A percentile compares a stretch with the other conserved stretches of the same genome.
These are phyloP conservation scores for Leishmania arabica DNA, from an alignment of 208 protist genomes.

Conservation along the genomic window DNA sequence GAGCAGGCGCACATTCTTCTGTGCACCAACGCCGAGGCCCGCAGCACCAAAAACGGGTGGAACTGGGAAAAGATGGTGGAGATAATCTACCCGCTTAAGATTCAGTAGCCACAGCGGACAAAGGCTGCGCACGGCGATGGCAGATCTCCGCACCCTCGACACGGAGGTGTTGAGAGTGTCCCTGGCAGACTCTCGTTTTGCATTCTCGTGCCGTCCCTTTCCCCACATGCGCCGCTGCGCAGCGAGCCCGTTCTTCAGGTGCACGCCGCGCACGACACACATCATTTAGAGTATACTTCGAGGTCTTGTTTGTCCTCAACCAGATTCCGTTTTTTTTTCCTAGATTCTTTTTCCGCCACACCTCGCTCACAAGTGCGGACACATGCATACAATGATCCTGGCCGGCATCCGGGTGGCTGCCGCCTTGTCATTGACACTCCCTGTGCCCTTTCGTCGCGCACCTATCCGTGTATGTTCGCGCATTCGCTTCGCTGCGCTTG, in stretches of 20 bases:
- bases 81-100: constrained; percentile 78
- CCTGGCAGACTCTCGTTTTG: background rate
- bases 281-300: background rate
- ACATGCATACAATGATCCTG: background rate
- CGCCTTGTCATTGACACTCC: background rate
- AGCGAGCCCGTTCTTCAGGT: background rate
- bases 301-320: constrained; percentile 5
- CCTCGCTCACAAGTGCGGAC: background rate
- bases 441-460: background rate
- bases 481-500: background rate
- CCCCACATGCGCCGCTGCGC: background rate
- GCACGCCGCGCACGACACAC: no score
- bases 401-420: no score
- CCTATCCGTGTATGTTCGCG: constrained; percentile 8
- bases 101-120: constrained; percentile 30
- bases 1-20: constrained; percentile 70
- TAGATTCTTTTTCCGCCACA: constrained; percentile 4
- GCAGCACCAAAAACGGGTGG: constrained; percentile 33
- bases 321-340: constrained; percentile 10
- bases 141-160: background rate
- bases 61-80: constrained; percentile 88
- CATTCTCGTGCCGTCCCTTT: background rate
- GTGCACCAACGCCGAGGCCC: constrained; percentile 68
- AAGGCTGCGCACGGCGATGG: background rate
- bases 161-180: background rate